A percentile compares a stretch with the other conserved stretches of the same genome.
These are phyloP conservation scores for Magnaporthiopsis rhizophila DNA, from an alignment of 2,329 filamentous ascomycete species.

Conservation along the genomic window DNA sequence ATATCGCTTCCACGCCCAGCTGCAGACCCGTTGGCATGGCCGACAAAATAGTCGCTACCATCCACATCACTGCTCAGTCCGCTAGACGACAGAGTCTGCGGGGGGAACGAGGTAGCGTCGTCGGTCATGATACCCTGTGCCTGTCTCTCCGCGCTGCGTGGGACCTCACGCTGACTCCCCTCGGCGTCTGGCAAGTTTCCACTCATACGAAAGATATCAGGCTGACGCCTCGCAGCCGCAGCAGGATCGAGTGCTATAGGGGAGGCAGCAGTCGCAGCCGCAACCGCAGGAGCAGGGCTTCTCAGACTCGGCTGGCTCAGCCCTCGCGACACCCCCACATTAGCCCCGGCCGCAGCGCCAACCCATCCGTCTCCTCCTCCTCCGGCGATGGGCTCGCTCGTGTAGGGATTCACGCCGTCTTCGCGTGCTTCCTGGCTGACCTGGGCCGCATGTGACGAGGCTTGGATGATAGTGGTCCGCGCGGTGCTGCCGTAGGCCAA, in stretches of 20 bases:
- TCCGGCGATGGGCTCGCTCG: slow-evolving; percentile 30
- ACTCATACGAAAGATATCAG: not conserved
- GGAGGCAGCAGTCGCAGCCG: not conserved
- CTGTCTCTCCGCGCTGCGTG: not conserved
- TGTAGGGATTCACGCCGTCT: slow-evolving; percentile 52
- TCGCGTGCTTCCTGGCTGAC: slow-evolving; percentile 41
- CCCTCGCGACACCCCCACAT: slow-evolving; percentile 3
- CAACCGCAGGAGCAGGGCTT: not conserved
- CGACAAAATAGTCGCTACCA: not conserved
- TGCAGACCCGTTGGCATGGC: not conserved
- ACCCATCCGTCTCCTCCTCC: too few relatives aligned
- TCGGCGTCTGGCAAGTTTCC: not conserved
- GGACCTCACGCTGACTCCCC: not conserved
- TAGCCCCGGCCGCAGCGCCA: not conserved
- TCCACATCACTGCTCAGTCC: not conserved
- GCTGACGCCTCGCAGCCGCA: not conserved
- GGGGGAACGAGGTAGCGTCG: not conserved
- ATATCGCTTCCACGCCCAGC: not conserved
- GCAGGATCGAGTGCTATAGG: not conserved
- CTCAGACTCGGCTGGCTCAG: not conserved
- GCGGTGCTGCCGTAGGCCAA: slow-evolving; percentile 38
- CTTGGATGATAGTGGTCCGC: slow-evolving; percentile 37
- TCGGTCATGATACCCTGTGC: not conserved
- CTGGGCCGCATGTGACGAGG: slow-evolving; percentile 42
- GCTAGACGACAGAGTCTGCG: not conserved